Base-by-base conservation (phyloP, 2,329 filamentous ascomycete species). In the Ophiostoma sp. region DNA sequence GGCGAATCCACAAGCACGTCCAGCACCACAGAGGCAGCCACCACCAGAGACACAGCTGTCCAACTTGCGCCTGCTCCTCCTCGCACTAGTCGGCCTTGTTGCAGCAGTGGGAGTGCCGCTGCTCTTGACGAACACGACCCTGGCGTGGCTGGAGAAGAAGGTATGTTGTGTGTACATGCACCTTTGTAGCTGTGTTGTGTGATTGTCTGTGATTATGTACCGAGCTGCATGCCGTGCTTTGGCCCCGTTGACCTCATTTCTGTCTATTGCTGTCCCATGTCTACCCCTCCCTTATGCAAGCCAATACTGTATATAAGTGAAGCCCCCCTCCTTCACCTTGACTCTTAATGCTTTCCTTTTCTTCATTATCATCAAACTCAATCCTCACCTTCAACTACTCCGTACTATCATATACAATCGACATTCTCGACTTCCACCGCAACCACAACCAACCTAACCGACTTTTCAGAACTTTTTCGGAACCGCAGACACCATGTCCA, bases 401-500 rank as follows among this genome's bases (percentile, higher is more conserved):
- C n/a, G n/a, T n/a, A n/a, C n/a, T n/a, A n/a, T n/a, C 33, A 2
- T 12, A 25, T 22, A 36, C 9, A 33, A 1, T 11, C n/a, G 17
- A 6, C 59, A 22, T n/a, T 7, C 7, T 1, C 15, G 5, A n/a
- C 19, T 68, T 22, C 25, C 63, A 19, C 57, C 55, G 5, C 66
- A 1, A 28, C 31, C 66, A 31, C 7, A 39, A 28, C 2, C 42
- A 33, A 39, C 25, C 66, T 69, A 55, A 69, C 66, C 48, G 36
- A 15, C 28, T 0, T 33, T 33, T 25, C 15, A 75, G 70, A 71
- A 61, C 28, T 17, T 64, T 7, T 70, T 73, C 36, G 19, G 39
- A 5, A 55, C 69, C 22, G 17, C 33, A 28, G 28, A 59, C 55
- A 75, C 8, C 42, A 79, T 79, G 78, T 74, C 80, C 2, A 80